Evolutionary conservation across 257 asterid genomes (phyloP).

Genomic region (Mitragyna speciosa): DNA sequence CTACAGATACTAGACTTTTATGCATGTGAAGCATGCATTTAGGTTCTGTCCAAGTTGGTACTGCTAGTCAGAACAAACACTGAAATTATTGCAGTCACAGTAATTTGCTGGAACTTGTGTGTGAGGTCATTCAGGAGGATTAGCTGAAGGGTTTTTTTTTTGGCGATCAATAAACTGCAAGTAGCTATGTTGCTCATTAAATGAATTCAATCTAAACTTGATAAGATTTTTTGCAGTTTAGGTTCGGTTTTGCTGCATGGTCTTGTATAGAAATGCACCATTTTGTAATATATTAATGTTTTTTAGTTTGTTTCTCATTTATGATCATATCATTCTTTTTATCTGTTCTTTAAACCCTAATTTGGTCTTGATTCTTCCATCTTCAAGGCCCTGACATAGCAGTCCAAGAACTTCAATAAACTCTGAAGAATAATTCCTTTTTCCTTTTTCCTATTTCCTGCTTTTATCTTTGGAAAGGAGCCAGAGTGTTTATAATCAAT

Average conservation of each 20-base stretch:
- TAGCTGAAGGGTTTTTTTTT: neutral
- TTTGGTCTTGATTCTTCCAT: neutral
- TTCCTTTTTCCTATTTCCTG: neutral
- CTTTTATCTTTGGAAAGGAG: neutral
- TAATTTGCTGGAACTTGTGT: neutral
- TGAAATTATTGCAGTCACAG: neutral
- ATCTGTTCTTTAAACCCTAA: no score
- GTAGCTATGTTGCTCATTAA: neutral
- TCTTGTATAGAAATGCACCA: neutral
- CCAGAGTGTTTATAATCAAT: neutral
- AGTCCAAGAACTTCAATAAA: neutral
- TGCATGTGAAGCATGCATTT: neutral
- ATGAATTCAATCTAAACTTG: neutral
- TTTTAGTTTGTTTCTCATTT: no score
- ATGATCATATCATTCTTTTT: no score
- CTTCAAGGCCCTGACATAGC: neutral
- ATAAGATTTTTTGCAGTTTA: neutral
- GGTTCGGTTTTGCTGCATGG: neutral
- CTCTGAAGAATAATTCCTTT: neutral
- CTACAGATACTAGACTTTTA: neutral
- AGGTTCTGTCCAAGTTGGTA: neutral
- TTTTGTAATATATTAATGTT: no score
- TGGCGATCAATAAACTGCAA: neutral
- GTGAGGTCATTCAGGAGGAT: neutral
- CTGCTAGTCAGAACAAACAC: neutral